These are phyloP conservation scores for Rhynchosporium secalis DNA, from an alignment of 2,329 filamentous ascomycete genomes.

Conservation along the genomic window DNA sequence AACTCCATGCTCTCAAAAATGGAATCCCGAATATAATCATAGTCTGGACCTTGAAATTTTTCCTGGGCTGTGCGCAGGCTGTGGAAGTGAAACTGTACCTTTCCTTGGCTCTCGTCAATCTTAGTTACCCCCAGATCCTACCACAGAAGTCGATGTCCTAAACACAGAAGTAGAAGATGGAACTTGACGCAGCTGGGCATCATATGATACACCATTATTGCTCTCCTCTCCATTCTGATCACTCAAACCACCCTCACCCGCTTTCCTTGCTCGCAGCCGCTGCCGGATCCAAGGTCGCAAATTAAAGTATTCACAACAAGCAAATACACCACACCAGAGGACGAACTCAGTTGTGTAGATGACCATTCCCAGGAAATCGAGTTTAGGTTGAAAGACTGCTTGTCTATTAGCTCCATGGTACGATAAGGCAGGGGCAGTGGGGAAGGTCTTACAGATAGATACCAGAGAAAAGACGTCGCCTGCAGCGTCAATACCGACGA, in stretches of 20 bases:
- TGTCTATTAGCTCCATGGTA: background rate
- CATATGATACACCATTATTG: slow-evolving; percentile 27
- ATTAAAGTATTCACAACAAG: slow-evolving; percentile 65
- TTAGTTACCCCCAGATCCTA: background rate
- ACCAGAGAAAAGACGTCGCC: slow-evolving; percentile 68
- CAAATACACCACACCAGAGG: slow-evolving; percentile 67
- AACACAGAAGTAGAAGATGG: slow-evolving; percentile 59
- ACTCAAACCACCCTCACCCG: slow-evolving; percentile 9
- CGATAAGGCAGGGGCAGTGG: background rate
- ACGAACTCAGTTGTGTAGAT: slow-evolving; percentile 67
- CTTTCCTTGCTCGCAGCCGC: slow-evolving; percentile 35
- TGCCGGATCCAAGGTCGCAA: slow-evolving; percentile 56
- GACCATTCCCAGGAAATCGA: slow-evolving; percentile 62
- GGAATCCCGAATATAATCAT: background rate
- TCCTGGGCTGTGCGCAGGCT: background rate
- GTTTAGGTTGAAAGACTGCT: slow-evolving; percentile 54
- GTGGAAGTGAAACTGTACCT: background rate
- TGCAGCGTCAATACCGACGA: slow-evolving; percentile 67
- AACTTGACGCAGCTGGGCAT: slow-evolving; percentile 48
- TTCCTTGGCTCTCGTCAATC: background rate
- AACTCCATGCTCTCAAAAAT: background rate
- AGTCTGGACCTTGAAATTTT: background rate
- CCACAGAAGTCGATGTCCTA: slow-evolving; percentile 10
- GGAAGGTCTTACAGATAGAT: slow-evolving; percentile 49
- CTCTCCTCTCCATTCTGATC: slow-evolving; percentile 5